Base-by-base conservation (phyloP, 805 yeast genomes). In the Starmerella bombicola region DNA sequence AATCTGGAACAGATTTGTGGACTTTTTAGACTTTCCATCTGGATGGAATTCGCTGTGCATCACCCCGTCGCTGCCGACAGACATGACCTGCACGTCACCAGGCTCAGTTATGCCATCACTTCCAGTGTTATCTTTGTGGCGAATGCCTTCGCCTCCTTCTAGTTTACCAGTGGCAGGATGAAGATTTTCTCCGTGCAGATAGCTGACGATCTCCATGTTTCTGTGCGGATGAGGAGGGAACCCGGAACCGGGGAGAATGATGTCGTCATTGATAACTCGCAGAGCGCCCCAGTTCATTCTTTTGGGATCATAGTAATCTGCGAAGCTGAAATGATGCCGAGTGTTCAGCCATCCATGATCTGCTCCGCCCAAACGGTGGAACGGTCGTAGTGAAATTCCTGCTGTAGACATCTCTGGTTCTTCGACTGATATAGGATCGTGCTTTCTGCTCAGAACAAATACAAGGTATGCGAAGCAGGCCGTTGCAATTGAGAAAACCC, bases 211-310 rank as follows among this genome's bases (percentile, higher is more conserved):
- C 41, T 46, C 50, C 50, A 46, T 46, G 28, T 22, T 33, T 18
- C 47, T 45, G 43, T 46, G 50, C 24, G 50, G 50, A 38, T 46
- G 50, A 16, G 50, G 39, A 12, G 45, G 47, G 50, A 46, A 46
- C 22, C 50, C 50, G 8, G 44, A 12, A 24, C 42, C 45, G 10
- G 47, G 35, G 21, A 32, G 29, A 20, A 46, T 35, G 35, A 42
- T 42, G 17, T 46, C 50, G 40, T 46, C 50, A 24, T 46, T 46
- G 38, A 42, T 35, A 10, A 46, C 50, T 12, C 50, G 45, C 21
- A 46, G 43, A n/a, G 43, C 45, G 16, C 50, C 50, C 50, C 50
- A 46, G 42, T 46, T 33, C 50, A 46, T 46, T 20, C 50, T 42
- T 25, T 19, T 30, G 21, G 42, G 36, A 33, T 46, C 50, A 33